phyloP scores from a whole-genome alignment of 2,329 filamentous ascomycete species.

The Diatrype stigma region DNA sequence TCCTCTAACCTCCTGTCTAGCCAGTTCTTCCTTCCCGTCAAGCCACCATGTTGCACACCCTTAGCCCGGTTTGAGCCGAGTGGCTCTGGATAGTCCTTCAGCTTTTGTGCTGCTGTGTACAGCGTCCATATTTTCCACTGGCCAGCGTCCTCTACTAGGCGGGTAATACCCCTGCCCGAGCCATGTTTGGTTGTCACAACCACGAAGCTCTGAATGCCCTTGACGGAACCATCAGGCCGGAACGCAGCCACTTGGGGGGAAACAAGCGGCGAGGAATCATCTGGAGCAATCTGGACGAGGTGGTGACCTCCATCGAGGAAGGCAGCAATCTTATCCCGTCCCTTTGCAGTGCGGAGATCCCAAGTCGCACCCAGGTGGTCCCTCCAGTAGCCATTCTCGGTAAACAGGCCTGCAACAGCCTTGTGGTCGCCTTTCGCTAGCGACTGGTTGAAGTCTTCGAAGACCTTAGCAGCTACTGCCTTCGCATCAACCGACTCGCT shows the following conservation, averaged over 20 bases:
- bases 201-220: conserved; percentile 48
- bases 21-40: conserved; percentile 48
- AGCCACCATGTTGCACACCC: conserved; percentile 45
- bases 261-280: conserved; percentile 35
- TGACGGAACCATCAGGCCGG: conserved; percentile 38
- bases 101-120: conserved; percentile 44
- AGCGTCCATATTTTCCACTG: conserved; percentile 54
- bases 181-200: conserved; percentile 43
- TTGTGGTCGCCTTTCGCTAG: conserved; percentile 30
- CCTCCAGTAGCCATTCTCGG: conserved; percentile 51
- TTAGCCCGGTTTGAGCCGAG: conserved; percentile 36
- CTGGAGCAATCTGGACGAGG: conserved; percentile 32
- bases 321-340: conserved; percentile 34
- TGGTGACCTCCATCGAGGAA: conserved; percentile 28
- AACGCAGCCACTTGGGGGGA: conserved; percentile 37
- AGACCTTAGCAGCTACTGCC: conserved; percentile 30
- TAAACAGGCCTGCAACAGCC: conserved; percentile 39
- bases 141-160: conserved; percentile 36
- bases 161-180: conserved; percentile 44
- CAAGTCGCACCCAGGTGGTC: conserved; percentile 55
- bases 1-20: conserved; percentile 43
- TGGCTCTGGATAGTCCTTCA: conserved; percentile 42
- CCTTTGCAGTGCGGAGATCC: conserved; percentile 51
- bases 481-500: conserved; percentile 30
- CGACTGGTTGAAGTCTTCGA: conserved; percentile 35